Conservation (phyloP, 192 early-diverging fungal species). For the Paraglomus occultum region DNA sequence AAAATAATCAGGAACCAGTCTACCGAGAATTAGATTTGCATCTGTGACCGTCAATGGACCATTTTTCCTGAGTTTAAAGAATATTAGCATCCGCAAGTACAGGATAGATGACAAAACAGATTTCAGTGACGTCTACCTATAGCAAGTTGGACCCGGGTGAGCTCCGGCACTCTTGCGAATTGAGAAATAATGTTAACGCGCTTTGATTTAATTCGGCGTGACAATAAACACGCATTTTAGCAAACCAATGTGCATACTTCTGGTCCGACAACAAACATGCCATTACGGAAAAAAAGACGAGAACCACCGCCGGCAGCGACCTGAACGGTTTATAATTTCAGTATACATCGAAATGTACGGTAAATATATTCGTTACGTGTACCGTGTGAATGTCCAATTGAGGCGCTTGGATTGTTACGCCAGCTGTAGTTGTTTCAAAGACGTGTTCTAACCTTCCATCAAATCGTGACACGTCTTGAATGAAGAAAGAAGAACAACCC, state of each 20-base stretch:
- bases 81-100: not conserved
- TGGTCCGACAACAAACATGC: slow-evolving; percentile 91
- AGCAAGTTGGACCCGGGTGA: slow-evolving; percentile 95
- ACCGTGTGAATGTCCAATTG: slow-evolving; percentile 94
- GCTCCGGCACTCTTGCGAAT: slow-evolving; percentile 73
- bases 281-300: slow-evolving; percentile 87
- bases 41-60: slow-evolving; percentile 93
- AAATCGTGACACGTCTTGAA: slow-evolving; percentile 87
- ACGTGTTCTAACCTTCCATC: slow-evolving; percentile 89
- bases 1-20: slow-evolving; percentile 82
- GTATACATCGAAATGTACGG: not conserved
- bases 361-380: not conserved
- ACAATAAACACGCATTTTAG: too few species aligned
- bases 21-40: slow-evolving; percentile 88
- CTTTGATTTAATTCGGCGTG: too few species aligned
- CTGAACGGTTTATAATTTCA: slow-evolving; percentile 9
- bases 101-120: not conserved
- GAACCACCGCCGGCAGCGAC: slow-evolving; percentile 96
- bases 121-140: slow-evolving; percentile 50
- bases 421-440: slow-evolving; percentile 90
- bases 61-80: slow-evolving; percentile 56
- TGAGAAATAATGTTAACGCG: not conserved
- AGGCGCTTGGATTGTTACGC: slow-evolving; percentile 91
- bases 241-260: slow-evolving; percentile 46
- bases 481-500: not conserved